These are phyloP conservation scores for Globisporangium lucens DNA, from an alignment of 352 stramenopile species.

Conservation along the genomic window DNA sequence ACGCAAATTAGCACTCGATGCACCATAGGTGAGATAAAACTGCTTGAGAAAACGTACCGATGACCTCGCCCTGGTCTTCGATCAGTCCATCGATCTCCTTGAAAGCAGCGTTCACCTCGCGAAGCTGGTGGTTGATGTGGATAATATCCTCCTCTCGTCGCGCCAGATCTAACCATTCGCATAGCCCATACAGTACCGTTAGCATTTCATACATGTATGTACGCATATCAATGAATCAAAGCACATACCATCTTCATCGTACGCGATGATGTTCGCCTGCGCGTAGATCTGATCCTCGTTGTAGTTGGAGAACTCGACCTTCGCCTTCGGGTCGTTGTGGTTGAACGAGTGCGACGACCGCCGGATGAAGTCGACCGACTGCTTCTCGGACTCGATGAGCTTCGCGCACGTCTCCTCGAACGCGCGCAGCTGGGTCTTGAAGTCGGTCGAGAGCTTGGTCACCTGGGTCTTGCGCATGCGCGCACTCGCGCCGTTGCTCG, in stretches of 20 bases:
- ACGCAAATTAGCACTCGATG: background rate
- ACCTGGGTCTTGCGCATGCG: slow-evolving; percentile 69
- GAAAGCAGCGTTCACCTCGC: slow-evolving; percentile 84
- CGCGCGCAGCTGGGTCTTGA: slow-evolving; percentile 72
- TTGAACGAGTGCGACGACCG: slow-evolving; percentile 74
- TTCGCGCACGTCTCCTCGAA: slow-evolving; percentile 76
- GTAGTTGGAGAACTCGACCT: slow-evolving; percentile 69
- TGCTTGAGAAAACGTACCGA: slow-evolving; percentile 32
- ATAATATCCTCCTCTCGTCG: slow-evolving; percentile 84
- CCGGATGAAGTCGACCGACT: slow-evolving; percentile 77
- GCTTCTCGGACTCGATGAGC: slow-evolving; percentile 66
- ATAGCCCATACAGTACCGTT: background rate
- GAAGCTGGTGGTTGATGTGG: slow-evolving; percentile 85
- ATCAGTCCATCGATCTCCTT: slow-evolving; percentile 81
- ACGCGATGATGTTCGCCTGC: slow-evolving; percentile 78
- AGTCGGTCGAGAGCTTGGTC: slow-evolving; percentile 80
- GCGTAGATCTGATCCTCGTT: slow-evolving; percentile 87
- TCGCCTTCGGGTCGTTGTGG: slow-evolving; percentile 31
- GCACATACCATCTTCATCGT: slow-evolving; percentile 79
- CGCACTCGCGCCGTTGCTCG: slow-evolving; percentile 35
- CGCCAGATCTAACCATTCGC: slow-evolving; percentile 49
- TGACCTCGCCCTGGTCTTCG: slow-evolving; percentile 76
- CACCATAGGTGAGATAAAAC: background rate
- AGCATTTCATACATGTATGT: background rate
- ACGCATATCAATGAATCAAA: slow-evolving; percentile 1